Evolutionary conservation across 169 alveolate genomes (phyloP), one percentile per base, ranked within the genome.

Genomic region (Haemoproteus tartakovskyi): DNA sequence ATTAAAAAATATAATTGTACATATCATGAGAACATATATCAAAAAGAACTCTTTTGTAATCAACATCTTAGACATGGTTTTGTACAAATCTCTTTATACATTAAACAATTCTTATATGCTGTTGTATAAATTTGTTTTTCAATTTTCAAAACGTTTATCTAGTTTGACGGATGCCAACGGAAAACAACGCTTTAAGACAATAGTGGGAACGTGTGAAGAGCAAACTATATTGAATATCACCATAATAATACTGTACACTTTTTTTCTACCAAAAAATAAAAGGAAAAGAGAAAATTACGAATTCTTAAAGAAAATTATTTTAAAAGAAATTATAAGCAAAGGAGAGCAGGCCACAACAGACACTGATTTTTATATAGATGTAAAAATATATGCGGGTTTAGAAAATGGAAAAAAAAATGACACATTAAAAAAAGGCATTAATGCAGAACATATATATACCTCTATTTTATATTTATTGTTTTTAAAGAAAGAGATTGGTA

Each of bases 21-120:
- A 74, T 16, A 30, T 50, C 8, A 21, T 74, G 36, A 24, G 18
- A 48, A 74, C 54, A 18, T 74, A 74, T 38, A 38, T 74, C 22
- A 27, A 30, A 1, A 9, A 48, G n/a, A 56, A 56, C 18, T 26
- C 33, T n/a, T 74, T 56, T 48, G 67, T 48, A 45, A 45, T 60
- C 1, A 74, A 74, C 40, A 74, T 74, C 22, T 37, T 74, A 18
- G 84, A 74, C 14, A 51, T 74, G 3, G 33, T 74, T 57, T 57
- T 74, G 41, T 74, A 74, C 36, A 47, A 74, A 36, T 56, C 78
- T 12, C 47, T 74, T 29, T 57, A 43, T 14, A 74, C 21, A 45
- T 60, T 74, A 60, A 74, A 19, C 16, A 47, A 74, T 60, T 47
- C 45, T 19, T 74, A 74, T 18, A 27, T 74, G 41, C n/a, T 45